Percentiles rank a stretch among this genome's conserved stretches.
phyloP scores from a whole-genome alignment of 768 basidiomycete genomes.

The Scleroderma citrinum region DNA sequence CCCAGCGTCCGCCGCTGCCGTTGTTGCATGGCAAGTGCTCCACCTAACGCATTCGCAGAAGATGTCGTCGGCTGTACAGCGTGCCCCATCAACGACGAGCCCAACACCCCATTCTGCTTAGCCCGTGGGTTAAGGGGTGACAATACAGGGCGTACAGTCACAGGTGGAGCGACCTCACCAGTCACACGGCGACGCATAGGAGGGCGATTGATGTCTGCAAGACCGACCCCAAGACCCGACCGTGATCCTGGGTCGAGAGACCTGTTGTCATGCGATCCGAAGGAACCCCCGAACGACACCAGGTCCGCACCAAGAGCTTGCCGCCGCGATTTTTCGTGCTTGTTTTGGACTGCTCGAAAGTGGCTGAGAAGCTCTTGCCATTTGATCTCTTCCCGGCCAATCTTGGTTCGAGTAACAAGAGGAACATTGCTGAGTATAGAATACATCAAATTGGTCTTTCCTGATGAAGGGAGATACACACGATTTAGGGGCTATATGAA shows the following conservation, averaged over 20 bases:
- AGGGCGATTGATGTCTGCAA: conserved; percentile 29
- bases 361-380: conserved; percentile 94
- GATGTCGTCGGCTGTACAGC: conserved; percentile 26
- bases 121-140: conserved; percentile 74
- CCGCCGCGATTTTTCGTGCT: conserved; percentile 88
- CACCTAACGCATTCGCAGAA: conserved; percentile 7
- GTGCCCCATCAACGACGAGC: conserved; percentile 33
- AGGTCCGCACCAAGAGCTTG: conserved; percentile 65
- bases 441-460: conserved; percentile 7
- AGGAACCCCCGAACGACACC: conserved; percentile 42
- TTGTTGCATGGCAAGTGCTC: conserved; percentile 26
- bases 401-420: conserved; percentile 63
- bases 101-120: conserved; percentile 40
- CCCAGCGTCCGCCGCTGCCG: conserved; percentile 39
- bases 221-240: conserved; percentile 8
- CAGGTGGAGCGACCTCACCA: conserved; percentile 31
- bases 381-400: conserved; percentile 86
- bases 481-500: conserved; percentile 87
- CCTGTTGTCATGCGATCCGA: conserved; percentile 32
- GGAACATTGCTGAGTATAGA: conserved; percentile 25
- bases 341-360: conserved; percentile 83
- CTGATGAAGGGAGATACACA: conserved; percentile 31
- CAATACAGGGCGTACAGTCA: conserved; percentile 38
- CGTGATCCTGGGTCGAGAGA: conserved; percentile 14
- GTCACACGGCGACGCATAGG: conserved; percentile 59